These are phyloP conservation scores for Cladophialophora chaetospira DNA, from an alignment of 2,329 filamentous ascomycete genomes.

Conservation along the genomic window DNA sequence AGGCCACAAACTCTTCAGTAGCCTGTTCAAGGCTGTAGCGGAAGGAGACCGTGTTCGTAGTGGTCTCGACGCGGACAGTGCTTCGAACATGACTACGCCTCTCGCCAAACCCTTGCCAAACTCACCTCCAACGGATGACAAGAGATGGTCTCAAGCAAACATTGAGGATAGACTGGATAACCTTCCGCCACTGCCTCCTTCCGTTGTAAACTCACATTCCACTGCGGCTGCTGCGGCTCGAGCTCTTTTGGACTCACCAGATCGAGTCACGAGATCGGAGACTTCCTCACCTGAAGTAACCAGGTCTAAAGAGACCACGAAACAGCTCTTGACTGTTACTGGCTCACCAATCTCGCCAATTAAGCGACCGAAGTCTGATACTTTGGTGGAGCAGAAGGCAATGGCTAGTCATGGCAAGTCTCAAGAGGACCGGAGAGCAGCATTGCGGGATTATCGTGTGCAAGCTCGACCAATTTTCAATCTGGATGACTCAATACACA, in stretches of 20 bases:
- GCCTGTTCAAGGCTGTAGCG: constrained; percentile 47
- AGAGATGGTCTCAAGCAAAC: constrained; percentile 37
- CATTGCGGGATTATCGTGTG: constrained; percentile 52
- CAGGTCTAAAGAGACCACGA: constrained; percentile 9
- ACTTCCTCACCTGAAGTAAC: constrained; percentile 18
- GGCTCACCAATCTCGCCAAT: neutral
- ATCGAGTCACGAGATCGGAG: constrained; percentile 25
- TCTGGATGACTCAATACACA: constrained; percentile 46
- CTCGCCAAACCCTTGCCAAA: constrained; percentile 49
- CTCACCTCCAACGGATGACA: constrained; percentile 21
- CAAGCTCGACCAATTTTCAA: constrained; percentile 53
- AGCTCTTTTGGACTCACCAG: constrained; percentile 25
- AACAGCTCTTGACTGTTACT: neutral
- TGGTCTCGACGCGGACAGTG: constrained; percentile 48
- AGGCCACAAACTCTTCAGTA: constrained; percentile 44
- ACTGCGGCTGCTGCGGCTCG: constrained; percentile 32
- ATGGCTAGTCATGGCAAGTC: constrained; percentile 38
- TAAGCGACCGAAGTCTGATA: neutral
- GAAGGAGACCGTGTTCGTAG: constrained; percentile 41
- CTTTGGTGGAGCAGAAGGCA: neutral
- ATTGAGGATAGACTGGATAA: constrained; percentile 41
- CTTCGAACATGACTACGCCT: constrained; percentile 59
- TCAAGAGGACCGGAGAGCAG: constrained; percentile 46
- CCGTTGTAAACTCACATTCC: constrained; percentile 43
- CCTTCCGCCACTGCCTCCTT: constrained; percentile 47